phyloP scores from a whole-genome alignment of 139 green algal species.

The Nannochloris sp. region DNA sequence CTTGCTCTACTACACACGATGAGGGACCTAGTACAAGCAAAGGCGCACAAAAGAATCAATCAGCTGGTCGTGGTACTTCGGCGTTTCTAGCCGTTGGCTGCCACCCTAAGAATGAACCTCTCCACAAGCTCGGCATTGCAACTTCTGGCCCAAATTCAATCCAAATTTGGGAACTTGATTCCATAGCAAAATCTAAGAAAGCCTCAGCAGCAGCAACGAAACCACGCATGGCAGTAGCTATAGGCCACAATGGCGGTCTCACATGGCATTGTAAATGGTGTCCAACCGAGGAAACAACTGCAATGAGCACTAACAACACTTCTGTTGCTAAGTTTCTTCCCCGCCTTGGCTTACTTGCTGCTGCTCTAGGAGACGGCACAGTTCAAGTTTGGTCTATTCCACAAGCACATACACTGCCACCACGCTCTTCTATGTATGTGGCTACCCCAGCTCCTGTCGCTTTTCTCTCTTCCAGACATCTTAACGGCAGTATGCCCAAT shows the following conservation, averaged over 20 bases:
- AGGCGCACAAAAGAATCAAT: not conserved
- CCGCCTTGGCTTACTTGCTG: constrained; percentile 45
- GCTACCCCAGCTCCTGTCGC: constrained; percentile 4
- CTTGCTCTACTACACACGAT: not conserved
- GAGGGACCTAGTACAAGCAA: not conserved
- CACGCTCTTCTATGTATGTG: too few species aligned
- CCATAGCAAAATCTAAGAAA: too few species aligned
- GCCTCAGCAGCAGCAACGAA: not conserved
- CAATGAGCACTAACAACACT: not conserved
- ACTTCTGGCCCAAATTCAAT: constrained; percentile 23
- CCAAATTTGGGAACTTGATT: constrained; percentile 47
- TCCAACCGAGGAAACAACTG: constrained; percentile 4
- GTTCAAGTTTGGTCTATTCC: constrained; percentile 43
- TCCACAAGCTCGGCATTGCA: constrained; percentile 16
- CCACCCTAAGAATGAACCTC: constrained; percentile 16
- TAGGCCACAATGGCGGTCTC: constrained; percentile 44
- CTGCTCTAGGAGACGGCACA: constrained; percentile 43
- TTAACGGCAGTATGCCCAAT: constrained; percentile 32
- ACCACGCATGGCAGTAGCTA: constrained; percentile 12
- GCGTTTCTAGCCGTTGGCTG: constrained; percentile 37
- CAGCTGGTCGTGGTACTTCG: not conserved
- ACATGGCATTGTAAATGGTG: constrained; percentile 52
- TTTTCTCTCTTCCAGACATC: not conserved
- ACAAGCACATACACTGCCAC: not conserved
- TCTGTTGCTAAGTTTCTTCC: not conserved